phyloP scores from a whole-genome alignment of 2,329 filamentous ascomycete species.

The Xylariales sp. region DNA sequence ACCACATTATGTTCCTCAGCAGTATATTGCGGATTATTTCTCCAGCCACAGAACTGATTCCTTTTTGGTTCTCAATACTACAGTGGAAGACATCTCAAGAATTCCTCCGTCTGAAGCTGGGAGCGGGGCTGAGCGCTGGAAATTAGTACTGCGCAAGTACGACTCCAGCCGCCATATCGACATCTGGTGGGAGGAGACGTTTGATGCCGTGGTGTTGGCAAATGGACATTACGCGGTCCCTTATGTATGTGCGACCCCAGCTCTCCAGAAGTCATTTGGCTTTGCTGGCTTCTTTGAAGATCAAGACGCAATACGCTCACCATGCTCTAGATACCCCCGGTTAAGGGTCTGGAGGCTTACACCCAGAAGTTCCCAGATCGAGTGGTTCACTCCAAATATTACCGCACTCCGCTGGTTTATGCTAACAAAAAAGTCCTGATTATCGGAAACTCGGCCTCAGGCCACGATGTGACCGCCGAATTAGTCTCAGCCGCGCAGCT shows the following conservation, averaged over 20 bases:
- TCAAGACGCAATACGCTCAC: neutral
- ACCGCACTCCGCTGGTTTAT: slow-evolving; percentile 32
- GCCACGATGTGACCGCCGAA: slow-evolving; percentile 33
- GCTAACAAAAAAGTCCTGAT: slow-evolving; percentile 29
- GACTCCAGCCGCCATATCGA: slow-evolving; percentile 39
- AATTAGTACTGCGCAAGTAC: slow-evolving; percentile 40
- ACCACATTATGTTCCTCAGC: slow-evolving; percentile 48
- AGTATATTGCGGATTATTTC: slow-evolving; percentile 54
- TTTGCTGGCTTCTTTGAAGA: no score
- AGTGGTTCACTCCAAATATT: slow-evolving; percentile 41
- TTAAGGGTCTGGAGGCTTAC: slow-evolving; percentile 38
- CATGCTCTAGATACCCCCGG: slow-evolving; percentile 35
- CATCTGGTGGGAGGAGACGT: slow-evolving; percentile 49
- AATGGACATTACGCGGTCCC: slow-evolving; percentile 41
- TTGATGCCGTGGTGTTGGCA: slow-evolving; percentile 38
- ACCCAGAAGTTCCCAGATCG: slow-evolving; percentile 31
- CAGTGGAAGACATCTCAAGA: slow-evolving; percentile 43
- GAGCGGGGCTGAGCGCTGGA: slow-evolving; percentile 31
- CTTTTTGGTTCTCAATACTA: slow-evolving; percentile 43
- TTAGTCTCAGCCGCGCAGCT: slow-evolving; percentile 28
- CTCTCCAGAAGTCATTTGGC: neutral
- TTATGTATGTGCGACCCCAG: slow-evolving; percentile 29
- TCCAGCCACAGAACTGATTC: slow-evolving; percentile 42
- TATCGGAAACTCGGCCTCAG: slow-evolving; percentile 41
- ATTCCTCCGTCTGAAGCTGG: slow-evolving; percentile 14